Evolutionary conservation across 345 rosid genomes (phyloP).

Genomic region (Eucalyptus cloeziana): DNA sequence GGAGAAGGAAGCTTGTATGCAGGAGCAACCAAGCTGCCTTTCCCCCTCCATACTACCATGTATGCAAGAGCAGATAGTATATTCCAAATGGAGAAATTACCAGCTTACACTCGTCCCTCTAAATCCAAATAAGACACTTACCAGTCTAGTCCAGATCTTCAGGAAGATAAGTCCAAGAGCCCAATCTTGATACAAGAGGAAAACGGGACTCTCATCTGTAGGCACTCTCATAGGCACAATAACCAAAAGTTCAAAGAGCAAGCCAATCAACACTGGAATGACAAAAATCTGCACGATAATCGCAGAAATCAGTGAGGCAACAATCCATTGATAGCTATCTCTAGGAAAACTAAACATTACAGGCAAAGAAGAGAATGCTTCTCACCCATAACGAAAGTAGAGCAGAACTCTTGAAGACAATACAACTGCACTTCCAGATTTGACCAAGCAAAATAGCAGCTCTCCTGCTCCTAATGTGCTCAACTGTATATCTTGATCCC

Average conservation of each 20-base stretch:
- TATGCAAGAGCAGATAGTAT: background rate
- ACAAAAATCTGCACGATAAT: constrained; percentile 53
- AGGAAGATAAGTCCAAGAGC: constrained; percentile 94
- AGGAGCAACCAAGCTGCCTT: background rate
- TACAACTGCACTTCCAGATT: constrained; percentile 85
- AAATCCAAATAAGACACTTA: constrained; percentile 7
- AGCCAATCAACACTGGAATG: constrained; percentile 90
- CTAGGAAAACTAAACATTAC: background rate
- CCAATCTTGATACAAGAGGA: constrained; percentile 98
- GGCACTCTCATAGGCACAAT: constrained; percentile 99
- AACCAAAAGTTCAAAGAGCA: constrained; percentile 93
- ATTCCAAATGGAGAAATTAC: background rate
- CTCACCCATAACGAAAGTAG: constrained; percentile 91
- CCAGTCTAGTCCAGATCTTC: constrained; percentile 98
- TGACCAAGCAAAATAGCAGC: constrained; percentile 56
- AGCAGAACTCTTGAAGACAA: constrained; percentile 72
- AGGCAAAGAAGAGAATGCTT: background rate
- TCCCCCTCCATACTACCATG: background rate
- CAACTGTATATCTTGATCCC: constrained; percentile 79
- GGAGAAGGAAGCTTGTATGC: background rate
- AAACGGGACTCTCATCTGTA: constrained; percentile 99
- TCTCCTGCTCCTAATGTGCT: constrained; percentile 68
- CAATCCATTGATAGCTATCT: background rate
- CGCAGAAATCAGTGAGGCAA: background rate
- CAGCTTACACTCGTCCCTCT: background rate